These are phyloP conservation scores for Pythium sp. DNA, from an alignment of 352 stramenopile genomes.

Conservation along the genomic window DNA sequence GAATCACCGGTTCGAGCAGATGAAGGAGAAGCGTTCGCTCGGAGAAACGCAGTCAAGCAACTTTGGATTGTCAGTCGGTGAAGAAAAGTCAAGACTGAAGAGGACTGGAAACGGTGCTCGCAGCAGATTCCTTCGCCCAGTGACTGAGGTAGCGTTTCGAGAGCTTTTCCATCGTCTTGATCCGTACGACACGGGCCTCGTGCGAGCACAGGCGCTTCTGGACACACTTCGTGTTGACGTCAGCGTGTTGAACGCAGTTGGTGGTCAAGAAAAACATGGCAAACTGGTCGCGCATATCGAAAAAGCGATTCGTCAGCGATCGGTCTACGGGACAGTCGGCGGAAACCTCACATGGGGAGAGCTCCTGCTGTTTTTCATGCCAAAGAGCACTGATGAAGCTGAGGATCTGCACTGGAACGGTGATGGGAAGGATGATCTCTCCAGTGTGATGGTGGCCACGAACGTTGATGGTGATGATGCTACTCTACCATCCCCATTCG, in stretches of 20 bases:
- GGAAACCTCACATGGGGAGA: constrained; percentile 73
- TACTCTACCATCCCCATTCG: constrained; percentile 6
- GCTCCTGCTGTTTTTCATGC: constrained; percentile 70
- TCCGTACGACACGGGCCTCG: constrained; percentile 55
- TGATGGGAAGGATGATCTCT: neutral
- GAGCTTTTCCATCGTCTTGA: constrained; percentile 67
- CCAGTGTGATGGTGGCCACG: neutral
- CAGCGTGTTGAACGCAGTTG: constrained; percentile 34
- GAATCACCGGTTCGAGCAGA: constrained; percentile 26
- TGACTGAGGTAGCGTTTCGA: constrained; percentile 52
- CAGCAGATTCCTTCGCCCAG: constrained; percentile 41
- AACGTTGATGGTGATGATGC: neutral
- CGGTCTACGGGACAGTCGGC: constrained; percentile 14
- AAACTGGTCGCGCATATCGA: constrained; percentile 47
- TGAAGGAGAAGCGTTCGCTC: constrained; percentile 15
- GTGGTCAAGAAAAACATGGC: constrained; percentile 23
- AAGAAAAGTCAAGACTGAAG: constrained; percentile 6
- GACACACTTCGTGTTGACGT: constrained; percentile 34
- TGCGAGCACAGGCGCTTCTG: constrained; percentile 31
- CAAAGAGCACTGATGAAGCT: constrained; percentile 14
- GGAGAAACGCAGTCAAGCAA: neutral
- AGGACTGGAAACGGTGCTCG: neutral
- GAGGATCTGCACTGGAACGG: neutral
- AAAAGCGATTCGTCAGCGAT: constrained; percentile 25
- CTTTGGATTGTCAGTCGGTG: neutral